A percentile compares a stretch with the other conserved stretches of the same genome.
These are phyloP conservation scores for Panellus pusillus DNA, from an alignment of 768 basidiomycete genomes.

Conservation along the genomic window DNA sequence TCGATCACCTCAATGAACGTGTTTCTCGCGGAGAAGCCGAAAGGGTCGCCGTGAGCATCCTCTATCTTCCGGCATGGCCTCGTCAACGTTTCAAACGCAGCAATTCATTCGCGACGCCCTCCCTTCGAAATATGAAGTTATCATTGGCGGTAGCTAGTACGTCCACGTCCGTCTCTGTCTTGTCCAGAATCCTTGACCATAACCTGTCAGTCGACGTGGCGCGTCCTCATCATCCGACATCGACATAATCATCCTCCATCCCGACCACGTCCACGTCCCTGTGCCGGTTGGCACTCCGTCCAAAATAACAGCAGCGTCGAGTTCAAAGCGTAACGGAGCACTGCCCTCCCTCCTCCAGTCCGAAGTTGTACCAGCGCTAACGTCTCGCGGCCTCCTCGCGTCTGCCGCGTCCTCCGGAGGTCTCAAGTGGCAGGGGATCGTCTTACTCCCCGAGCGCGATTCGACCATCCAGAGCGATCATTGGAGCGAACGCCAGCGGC, in stretches of 20 bases:
- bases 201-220: conserved; percentile 47
- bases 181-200: background rate
- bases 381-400: conserved; percentile 45
- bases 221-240: conserved; percentile 35
- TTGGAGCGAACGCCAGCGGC: conserved; percentile 25
- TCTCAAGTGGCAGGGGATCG: conserved; percentile 52
- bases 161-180: conserved; percentile 22
- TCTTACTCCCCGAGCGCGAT: conserved; percentile 43
- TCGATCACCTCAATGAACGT: conserved; percentile 35
- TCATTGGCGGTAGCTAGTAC: conserved; percentile 59
- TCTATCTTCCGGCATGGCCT: background rate
- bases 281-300: conserved; percentile 16
- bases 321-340: background rate
- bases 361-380: conserved; percentile 43
- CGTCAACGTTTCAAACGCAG: conserved; percentile 29
- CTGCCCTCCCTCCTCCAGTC: conserved; percentile 31
- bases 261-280: conserved; percentile 43
- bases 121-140: conserved; percentile 47
- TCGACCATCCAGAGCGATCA: conserved; percentile 10
- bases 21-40: conserved; percentile 44
- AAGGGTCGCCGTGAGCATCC: conserved; percentile 41
- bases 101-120: conserved; percentile 49
- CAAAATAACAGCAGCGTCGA: conserved; percentile 5
- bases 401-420: conserved; percentile 31
- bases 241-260: conserved; percentile 46